Conservation (phyloP, 2,329 filamentous ascomycete genomes). For the Hypoxylon sp. region DNA sequence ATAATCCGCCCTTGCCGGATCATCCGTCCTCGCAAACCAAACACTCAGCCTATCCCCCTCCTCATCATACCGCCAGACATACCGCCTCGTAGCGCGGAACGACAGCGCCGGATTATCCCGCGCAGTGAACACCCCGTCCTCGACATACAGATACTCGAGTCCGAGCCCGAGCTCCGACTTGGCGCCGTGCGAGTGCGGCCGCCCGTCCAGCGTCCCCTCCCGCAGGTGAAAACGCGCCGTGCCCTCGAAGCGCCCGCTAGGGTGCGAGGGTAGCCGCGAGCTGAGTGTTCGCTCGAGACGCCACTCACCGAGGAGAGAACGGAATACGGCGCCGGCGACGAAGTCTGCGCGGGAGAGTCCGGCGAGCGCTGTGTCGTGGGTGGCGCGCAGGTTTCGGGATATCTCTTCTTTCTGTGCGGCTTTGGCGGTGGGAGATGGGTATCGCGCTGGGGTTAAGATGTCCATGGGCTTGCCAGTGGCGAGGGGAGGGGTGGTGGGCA, state of each 20-base stretch:
- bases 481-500: conserved; percentile 57
- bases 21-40: conserved; percentile 80
- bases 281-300: conserved; percentile 70
- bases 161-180: conserved; percentile 56
- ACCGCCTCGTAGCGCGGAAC: conserved; percentile 75
- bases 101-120: conserved; percentile 63
- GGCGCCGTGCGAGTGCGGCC: conserved; percentile 45
- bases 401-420: conserved; percentile 56
- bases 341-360: conserved; percentile 65
- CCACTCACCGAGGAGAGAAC: conserved; percentile 80
- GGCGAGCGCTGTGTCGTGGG: conserved; percentile 59
- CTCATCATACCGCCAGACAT: conserved; percentile 80
- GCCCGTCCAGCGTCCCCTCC: conserved; percentile 68
- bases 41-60: conserved; percentile 73
- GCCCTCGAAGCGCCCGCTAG: conserved; percentile 76
- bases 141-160: conserved; percentile 77
- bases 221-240: conserved; percentile 76
- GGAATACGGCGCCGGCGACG: conserved; percentile 77
- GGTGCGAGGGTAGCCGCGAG: conserved; percentile 70
- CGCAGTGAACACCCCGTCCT: conserved; percentile 76
- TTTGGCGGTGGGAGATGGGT: conserved; percentile 58
- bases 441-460: conserved; percentile 70
- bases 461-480: conserved; percentile 64
- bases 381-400: conserved; percentile 62
- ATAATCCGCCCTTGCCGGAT: conserved; percentile 75